phyloP scores from a whole-genome alignment of 768 basidiomycete species.

The Suillus subluteus region DNA sequence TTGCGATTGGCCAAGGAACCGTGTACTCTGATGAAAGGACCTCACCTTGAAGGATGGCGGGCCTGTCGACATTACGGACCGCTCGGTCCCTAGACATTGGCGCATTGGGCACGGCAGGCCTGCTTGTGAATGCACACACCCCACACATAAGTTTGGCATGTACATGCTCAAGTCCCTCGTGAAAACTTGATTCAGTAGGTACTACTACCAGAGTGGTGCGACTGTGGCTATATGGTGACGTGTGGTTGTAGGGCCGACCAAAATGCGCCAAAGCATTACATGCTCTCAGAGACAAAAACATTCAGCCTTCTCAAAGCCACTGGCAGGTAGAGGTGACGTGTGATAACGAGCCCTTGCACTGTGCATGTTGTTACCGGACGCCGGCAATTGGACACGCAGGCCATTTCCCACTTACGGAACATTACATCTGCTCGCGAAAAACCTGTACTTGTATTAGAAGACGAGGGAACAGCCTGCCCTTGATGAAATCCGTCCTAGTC shows the following conservation, averaged over 20 bases:
- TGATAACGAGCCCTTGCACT: neutral
- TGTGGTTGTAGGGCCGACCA: neutral
- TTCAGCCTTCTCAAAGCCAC: neutral
- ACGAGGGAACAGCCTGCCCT: neutral
- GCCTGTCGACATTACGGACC: neutral
- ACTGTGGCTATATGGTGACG: neutral
- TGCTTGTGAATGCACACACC: neutral
- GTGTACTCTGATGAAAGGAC: neutral
- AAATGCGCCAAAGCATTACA: neutral
- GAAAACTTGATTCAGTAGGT: neutral
- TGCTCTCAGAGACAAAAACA: neutral
- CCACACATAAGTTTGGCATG: neutral
- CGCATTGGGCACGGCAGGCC: neutral
- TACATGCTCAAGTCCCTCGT: neutral
- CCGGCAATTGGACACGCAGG: neutral
- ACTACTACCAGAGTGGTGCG: neutral
- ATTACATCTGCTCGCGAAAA: neutral
- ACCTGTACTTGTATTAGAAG: neutral
- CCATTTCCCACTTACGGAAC: neutral
- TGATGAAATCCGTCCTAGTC: neutral
- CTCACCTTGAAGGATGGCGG: neutral
- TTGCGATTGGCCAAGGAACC: neutral
- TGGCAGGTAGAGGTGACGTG: neutral
- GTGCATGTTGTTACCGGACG: neutral
- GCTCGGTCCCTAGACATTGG: neutral